Evolutionary conservation across 2,329 filamentous ascomycete genomes (phyloP).

Genomic region (Zymoseptoria brevis): DNA sequence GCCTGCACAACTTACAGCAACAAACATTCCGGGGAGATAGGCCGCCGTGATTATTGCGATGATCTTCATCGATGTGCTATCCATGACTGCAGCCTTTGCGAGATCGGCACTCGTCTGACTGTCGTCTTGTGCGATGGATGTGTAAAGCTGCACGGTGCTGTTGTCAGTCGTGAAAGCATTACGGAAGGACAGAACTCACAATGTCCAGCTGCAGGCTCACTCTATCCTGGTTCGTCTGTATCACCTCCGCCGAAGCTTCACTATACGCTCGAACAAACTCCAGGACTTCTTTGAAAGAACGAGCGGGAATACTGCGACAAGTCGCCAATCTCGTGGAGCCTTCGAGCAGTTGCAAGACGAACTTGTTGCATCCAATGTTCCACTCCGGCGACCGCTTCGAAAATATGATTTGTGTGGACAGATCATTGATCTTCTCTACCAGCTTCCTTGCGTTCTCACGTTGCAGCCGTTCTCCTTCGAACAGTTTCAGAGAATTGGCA

Average conservation of each 20-base stretch:
- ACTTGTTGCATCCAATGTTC: slow-evolving; percentile 5
- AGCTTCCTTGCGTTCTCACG: slow-evolving; percentile 7
- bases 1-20: slow-evolving; percentile 20
- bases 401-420: slow-evolving; percentile 8
- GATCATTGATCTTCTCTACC: slow-evolving; percentile 9
- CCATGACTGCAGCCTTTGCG: slow-evolving; percentile 34
- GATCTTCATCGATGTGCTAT: slow-evolving; percentile 47
- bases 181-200: neutral
- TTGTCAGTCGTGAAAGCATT: neutral
- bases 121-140: slow-evolving; percentile 14
- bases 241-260: slow-evolving; percentile 1
- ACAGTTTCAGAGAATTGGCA: neutral
- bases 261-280: slow-evolving; percentile 6
- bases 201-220: slow-evolving; percentile 13
- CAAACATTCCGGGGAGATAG: slow-evolving; percentile 47
- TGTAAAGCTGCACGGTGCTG: slow-evolving; percentile 7
- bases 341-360: slow-evolving; percentile 1
- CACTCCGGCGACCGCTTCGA: slow-evolving; percentile 9
- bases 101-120: slow-evolving; percentile 20
- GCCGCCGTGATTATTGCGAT: slow-evolving; percentile 43
- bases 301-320: neutral
- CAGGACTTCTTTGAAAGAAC: slow-evolving; percentile 3
- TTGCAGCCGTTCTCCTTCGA: slow-evolving; percentile 4
- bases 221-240: slow-evolving; percentile 2
- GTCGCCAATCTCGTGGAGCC: neutral